These are phyloP conservation scores for Aspergillus steynii DNA, from an alignment of 495 filamentous ascomycete species.

Conservation along the genomic window DNA sequence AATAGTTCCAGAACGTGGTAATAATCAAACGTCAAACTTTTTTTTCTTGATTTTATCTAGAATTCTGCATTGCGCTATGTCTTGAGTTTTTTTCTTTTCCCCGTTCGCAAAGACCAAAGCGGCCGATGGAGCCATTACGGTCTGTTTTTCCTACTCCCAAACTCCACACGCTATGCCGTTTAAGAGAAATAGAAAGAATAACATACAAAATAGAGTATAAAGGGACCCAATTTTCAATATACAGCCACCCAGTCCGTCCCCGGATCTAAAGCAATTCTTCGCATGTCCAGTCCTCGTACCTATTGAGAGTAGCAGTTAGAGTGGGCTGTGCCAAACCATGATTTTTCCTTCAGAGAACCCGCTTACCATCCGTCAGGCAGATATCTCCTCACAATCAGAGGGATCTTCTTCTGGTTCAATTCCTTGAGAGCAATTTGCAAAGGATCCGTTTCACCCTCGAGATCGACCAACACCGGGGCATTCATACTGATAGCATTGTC, in stretches of 20 bases:
- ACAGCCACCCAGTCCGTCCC: constrained; percentile 15
- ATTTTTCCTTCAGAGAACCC: neutral
- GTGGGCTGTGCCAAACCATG: constrained; percentile 3
- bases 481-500: constrained; percentile 70
- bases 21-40: constrained; percentile 18
- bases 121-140: constrained; percentile 17
- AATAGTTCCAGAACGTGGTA: neutral
- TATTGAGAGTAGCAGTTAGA: constrained; percentile 36
- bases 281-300: constrained; percentile 99
- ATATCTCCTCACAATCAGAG: constrained; percentile 89
- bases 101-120: constrained; percentile 17
- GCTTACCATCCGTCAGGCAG: constrained; percentile 95
- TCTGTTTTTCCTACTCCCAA: constrained; percentile 25
- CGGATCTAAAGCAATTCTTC: constrained; percentile 74
- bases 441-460: constrained; percentile 97
- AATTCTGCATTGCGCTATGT: constrained; percentile 17
- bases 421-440: constrained; percentile 97
- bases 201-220: constrained; percentile 23
- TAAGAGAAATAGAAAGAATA: constrained; percentile 26
- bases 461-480: constrained; percentile 91
- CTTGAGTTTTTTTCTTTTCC: constrained; percentile 16
- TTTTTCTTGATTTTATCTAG: constrained; percentile 20
- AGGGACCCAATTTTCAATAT: constrained; percentile 17
- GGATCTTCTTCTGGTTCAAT: constrained; percentile 96
- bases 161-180: constrained; percentile 50